Evolutionary conservation across 2,329 filamentous ascomycete species (phyloP), one percentile per base, ranked within the genome.

Genomic region (Scedosporium minutisporum): DNA sequence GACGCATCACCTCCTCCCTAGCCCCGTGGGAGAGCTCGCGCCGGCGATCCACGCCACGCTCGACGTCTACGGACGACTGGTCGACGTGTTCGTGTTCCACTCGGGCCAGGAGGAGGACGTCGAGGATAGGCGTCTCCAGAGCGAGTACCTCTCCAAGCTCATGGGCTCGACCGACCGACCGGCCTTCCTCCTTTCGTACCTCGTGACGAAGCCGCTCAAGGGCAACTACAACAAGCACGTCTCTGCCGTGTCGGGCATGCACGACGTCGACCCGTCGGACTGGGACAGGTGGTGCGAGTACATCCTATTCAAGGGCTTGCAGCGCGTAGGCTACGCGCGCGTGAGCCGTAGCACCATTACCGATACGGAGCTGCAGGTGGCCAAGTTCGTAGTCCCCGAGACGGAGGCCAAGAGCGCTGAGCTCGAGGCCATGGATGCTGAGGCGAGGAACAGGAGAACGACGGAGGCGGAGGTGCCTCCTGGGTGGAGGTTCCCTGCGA

Each of bases 251-350:
- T 96, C 90, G 64, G 91, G 92, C 9, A 99, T 99, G 95, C 87
- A 90, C 70, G 95, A 99, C 71, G 95, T 99, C 59, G 95, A 99
- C 71, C 84, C 87, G 0, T 87, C 81, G 3, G 95, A 99, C 73
- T 96, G 92, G 92, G 95, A 99, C 74, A 82, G 95, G 62, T 99
- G 95, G 95, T 99, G 95, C 78, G 93, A 99, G 78, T 99, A 99
- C 75, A 97, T 99, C 67, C 78, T 99, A 27, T 99, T 91, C 81
- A 97, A 97, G 80, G 87, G 87, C 12, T 77, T 99, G 65, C 88
- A 87, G 75, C 84, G 93, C 65, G 88, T 89, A 0, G 93, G 91
- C 1, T 99, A 99, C 73, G 95, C 95, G 3, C 82, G 95, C 62
- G 88, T 99, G 61, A 93, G 89, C 69, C 83, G 95, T 68, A 87